A percentile compares a stretch with the other conserved stretches of the same genome.
phyloP scores from a whole-genome alignment of 2,329 filamentous ascomycete genomes.

The Fusarium nanum region DNA sequence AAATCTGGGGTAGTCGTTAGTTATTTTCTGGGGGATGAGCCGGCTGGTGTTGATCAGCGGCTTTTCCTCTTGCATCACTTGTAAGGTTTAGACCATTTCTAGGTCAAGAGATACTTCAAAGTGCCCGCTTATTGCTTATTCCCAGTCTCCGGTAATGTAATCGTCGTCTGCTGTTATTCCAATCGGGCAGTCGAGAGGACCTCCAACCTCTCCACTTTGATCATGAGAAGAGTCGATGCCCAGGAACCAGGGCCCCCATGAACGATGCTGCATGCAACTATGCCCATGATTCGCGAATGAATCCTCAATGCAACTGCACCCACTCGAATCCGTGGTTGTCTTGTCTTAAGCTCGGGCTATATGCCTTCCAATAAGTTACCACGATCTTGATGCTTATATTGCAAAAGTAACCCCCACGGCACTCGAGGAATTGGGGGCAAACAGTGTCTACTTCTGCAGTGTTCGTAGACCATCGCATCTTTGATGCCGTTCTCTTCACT shows the following conservation, averaged over 20 bases:
- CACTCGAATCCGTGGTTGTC: not conserved
- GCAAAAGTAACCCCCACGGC: not conserved
- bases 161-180: not conserved
- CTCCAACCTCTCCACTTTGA: not conserved
- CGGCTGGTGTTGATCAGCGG: slow-evolving; percentile 15
- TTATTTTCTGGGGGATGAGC: slow-evolving; percentile 27
- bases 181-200: not conserved
- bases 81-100: not conserved
- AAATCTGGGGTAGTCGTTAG: slow-evolving; percentile 45
- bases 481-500: not conserved
- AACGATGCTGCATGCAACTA: slow-evolving; percentile 6
- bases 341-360: slow-evolving; percentile 8
- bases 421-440: slow-evolving; percentile 6
- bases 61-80: not conserved
- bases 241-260: slow-evolving; percentile 8
- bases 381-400: slow-evolving; percentile 10
- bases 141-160: slow-evolving; percentile 11
- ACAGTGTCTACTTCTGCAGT: not conserved
- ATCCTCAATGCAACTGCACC: not conserved
- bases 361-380: slow-evolving; percentile 25
- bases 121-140: not conserved
- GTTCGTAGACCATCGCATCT: not conserved
- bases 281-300: slow-evolving; percentile 5
- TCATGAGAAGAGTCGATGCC: not conserved
- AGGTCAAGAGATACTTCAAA: not conserved